Percentiles rank a stretch among this genome's conserved stretches.
Evolutionary conservation across 2,329 filamentous ascomycete genomes (phyloP).

Genomic region (Trematosphaeria pertusa): DNA sequence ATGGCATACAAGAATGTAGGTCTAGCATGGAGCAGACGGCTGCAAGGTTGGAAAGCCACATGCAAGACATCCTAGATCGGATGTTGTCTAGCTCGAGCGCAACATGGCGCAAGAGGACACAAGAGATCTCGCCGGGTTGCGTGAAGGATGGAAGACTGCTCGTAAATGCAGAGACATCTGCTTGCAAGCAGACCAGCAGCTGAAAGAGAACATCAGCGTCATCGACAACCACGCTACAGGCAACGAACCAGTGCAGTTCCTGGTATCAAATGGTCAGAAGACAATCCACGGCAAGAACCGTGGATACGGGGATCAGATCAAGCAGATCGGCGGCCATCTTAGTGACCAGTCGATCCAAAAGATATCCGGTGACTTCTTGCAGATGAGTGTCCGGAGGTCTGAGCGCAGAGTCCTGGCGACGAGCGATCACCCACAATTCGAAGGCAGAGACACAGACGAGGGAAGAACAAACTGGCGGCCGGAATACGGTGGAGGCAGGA

Average conservation of each 20-base stretch:
- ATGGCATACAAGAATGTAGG: conserved; percentile 14
- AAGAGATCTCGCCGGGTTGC: conserved; percentile 10
- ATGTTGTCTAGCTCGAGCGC: conserved; percentile 6
- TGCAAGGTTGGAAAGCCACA: conserved; percentile 15
- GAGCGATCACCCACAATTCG: too few species aligned
- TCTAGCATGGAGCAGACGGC: conserved; percentile 11
- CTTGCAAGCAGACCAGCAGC: conserved; percentile 7
- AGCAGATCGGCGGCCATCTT: neutral
- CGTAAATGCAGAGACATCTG: conserved; percentile 16
- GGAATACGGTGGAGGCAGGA: too few species aligned
- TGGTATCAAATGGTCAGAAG: conserved; percentile 15
- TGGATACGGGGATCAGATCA: conserved; percentile 12
- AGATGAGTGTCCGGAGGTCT: too few species aligned
- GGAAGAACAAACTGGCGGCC: too few species aligned
- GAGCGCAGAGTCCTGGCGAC: too few species aligned
- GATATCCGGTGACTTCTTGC: neutral
- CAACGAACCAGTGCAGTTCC: conserved; percentile 14
- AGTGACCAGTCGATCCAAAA: conserved; percentile 5
- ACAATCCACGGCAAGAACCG: conserved; percentile 19
- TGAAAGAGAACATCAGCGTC: conserved; percentile 15
- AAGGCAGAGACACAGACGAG: too few species aligned
- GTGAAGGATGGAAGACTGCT: conserved; percentile 15
- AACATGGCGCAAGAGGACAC: conserved; percentile 11
- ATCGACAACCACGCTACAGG: conserved; percentile 18
- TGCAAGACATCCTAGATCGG: conserved; percentile 12